Conservation (phyloP, 257 asterid genomes). For the Primulina eburnea region DNA sequence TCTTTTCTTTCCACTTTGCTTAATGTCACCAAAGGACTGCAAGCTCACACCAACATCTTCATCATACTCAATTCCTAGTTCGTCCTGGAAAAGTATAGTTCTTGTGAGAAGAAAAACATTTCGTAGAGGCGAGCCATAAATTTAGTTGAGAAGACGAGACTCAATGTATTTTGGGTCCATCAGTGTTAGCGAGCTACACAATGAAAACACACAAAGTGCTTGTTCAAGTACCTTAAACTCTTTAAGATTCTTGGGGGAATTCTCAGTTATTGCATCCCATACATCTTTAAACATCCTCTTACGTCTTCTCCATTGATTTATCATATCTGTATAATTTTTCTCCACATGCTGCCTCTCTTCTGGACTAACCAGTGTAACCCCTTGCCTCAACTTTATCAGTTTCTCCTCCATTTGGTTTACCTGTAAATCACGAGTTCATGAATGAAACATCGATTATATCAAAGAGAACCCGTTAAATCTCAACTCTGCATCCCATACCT, state of each 20-base stretch:
- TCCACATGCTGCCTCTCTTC: slow-evolving; percentile 75
- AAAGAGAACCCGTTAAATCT: background rate
- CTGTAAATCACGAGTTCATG: slow-evolving; percentile 35
- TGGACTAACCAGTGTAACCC: slow-evolving; percentile 78
- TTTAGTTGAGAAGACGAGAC: background rate
- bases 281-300: slow-evolving; percentile 92
- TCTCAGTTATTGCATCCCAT: slow-evolving; percentile 94
- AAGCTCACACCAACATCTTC: slow-evolving; percentile 83
- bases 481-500: slow-evolving; percentile 39
- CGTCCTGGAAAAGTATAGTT: slow-evolving; percentile 54
- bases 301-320: slow-evolving; percentile 80
- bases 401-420: slow-evolving; percentile 76
- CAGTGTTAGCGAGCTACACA: too few species aligned
- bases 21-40: slow-evolving; percentile 60
- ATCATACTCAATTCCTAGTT: slow-evolving; percentile 87
- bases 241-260: slow-evolving; percentile 78
- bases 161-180: background rate
- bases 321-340: slow-evolving; percentile 40
- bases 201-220: too few species aligned
- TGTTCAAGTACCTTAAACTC: slow-evolving; percentile 64
- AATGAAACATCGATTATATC: slow-evolving; percentile 13
- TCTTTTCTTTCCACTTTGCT: slow-evolving; percentile 58
- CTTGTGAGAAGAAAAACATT: background rate
- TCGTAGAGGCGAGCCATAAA: background rate
- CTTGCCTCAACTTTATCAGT: slow-evolving; percentile 69